A percentile compares a stretch with the other conserved stretches of the same genome.
Evolutionary conservation across 352 stramenopile species (phyloP).

Genomic region (Phytophthora boehmeriae): DNA sequence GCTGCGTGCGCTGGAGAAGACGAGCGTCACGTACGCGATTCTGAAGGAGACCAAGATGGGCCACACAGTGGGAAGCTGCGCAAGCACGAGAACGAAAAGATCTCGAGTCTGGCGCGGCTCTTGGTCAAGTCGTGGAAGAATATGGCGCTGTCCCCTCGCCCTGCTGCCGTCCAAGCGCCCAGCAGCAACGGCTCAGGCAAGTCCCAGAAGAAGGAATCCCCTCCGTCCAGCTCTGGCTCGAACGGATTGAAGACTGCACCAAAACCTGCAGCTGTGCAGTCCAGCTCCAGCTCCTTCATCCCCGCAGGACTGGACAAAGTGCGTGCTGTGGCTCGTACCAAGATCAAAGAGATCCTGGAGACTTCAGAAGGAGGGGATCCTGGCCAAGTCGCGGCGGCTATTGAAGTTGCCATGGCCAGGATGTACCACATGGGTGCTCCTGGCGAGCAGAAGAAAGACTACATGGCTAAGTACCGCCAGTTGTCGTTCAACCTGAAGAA

Average conservation of each 20-base stretch:
- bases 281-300: slow-evolving; percentile 55
- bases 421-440: slow-evolving; percentile 71
- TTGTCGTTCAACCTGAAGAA: slow-evolving; percentile 93
- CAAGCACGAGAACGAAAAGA: slow-evolving; percentile 87
- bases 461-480: slow-evolving; percentile 88
- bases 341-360: slow-evolving; percentile 80
- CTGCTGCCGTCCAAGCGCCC: slow-evolving; percentile 9
- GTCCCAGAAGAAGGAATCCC: slow-evolving; percentile 32
- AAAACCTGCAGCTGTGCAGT: slow-evolving; percentile 23
- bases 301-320: slow-evolving; percentile 75
- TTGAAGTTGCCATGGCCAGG: slow-evolving; percentile 81
- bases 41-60: slow-evolving; percentile 88
- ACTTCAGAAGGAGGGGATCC: slow-evolving; percentile 52
- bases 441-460: slow-evolving; percentile 88
- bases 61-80: slow-evolving; percentile 87
- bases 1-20: slow-evolving; percentile 65
- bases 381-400: slow-evolving; percentile 59
- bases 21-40: slow-evolving; percentile 62
- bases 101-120: slow-evolving; percentile 72
- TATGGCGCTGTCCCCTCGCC: slow-evolving; percentile 75
- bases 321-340: slow-evolving; percentile 77
- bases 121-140: slow-evolving; percentile 91
- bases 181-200: slow-evolving; percentile 39
- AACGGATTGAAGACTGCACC: slow-evolving; percentile 36
- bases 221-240: slow-evolving; percentile 15